Percentiles rank a stretch among this genome's conserved stretches.
These are phyloP conservation scores for Trichoderma afroharzianum DNA, from an alignment of 2,329 filamentous ascomycete species.

Conservation along the genomic window DNA sequence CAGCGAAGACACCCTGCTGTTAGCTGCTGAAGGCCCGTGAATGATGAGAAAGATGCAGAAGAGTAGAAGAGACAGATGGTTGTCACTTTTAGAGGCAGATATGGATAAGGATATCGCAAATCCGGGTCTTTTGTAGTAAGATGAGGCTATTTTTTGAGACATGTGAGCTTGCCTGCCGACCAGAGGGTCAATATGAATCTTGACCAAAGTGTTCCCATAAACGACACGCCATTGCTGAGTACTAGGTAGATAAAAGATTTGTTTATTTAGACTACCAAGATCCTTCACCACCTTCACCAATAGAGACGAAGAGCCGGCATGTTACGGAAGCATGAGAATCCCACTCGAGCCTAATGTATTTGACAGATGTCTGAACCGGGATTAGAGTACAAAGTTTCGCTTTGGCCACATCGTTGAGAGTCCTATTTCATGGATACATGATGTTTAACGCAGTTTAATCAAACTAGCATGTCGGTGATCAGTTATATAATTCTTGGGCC, in stretches of 20 bases:
- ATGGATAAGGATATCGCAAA: not conserved
- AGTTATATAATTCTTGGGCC: not conserved
- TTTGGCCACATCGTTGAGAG: not conserved
- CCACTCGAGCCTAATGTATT: not conserved
- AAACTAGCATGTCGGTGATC: conserved; percentile 26
- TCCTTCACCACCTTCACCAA: not conserved
- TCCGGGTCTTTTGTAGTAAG: too few species aligned
- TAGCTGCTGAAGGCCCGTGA: not conserved
- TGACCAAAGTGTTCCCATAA: not conserved
- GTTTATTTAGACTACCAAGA: not conserved
- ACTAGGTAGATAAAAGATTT: not conserved
- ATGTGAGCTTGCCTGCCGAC: not conserved
- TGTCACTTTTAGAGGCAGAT: too few species aligned
- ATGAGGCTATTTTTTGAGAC: not conserved
- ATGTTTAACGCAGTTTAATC: conserved; percentile 26
- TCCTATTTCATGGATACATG: not conserved
- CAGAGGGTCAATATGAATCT: too few species aligned
- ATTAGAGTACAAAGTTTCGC: not conserved
- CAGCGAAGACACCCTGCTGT: not conserved
- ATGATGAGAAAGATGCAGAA: not conserved
- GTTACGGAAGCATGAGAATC: not conserved
- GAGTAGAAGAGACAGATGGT: not conserved
- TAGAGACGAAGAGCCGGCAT: not conserved
- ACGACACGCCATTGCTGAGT: not conserved
- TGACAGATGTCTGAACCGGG: not conserved